Evolutionary conservation across 2,329 filamentous ascomycete species (phyloP), one percentile per base, ranked within the genome.

Genomic region (Ceratocystiopsis minuta): DNA sequence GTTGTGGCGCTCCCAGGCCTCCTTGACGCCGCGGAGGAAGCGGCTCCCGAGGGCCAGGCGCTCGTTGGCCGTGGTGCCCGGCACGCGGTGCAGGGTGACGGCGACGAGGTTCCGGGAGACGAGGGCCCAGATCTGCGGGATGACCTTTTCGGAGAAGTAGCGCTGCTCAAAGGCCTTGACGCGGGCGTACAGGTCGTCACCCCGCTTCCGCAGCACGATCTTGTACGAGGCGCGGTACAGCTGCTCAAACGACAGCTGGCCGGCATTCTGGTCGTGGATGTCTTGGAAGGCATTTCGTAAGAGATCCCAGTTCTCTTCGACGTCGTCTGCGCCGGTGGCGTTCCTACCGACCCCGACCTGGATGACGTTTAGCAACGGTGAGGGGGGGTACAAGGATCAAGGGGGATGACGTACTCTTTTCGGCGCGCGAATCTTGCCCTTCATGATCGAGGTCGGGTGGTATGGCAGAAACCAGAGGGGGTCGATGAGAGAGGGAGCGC

Each of bases 221-320:
- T 90, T 88, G 62, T 98, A 98, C 6, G 85, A 83, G 42, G 82
- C 82, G 44, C 90, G 80, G 61, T 98, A 98, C 1, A 98, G 72
- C 54, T 93, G 81, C 59, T 98, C 90, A 63, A 95, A 98, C 1
- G 87, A 94, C 3, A 98, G 72, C 15, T 72, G 70, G 11, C 86
- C 92, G 46, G 86, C 86, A 57, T 93, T 90, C 57, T 92, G 87
- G 44, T 77, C 81, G 62, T 96, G 87, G 40, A 98, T 96, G 55
- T 94, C 83, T 43, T 66, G 68, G 41, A 98, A 72, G 4, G 88
- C 86, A 38, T 76, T 70, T 37, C 77, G 68, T 9, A 98, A 72
- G 37, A 76, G 74, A 14, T 67, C 66, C 90, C 90, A 98, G 51
- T 78, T 82, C 3, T 72, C 67, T n/a, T 94, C 82, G 55, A 94